Evolutionary conservation across 1,284 basidiomycete genomes (phyloP).

Genomic region (Ustilago shanxiensis): DNA sequence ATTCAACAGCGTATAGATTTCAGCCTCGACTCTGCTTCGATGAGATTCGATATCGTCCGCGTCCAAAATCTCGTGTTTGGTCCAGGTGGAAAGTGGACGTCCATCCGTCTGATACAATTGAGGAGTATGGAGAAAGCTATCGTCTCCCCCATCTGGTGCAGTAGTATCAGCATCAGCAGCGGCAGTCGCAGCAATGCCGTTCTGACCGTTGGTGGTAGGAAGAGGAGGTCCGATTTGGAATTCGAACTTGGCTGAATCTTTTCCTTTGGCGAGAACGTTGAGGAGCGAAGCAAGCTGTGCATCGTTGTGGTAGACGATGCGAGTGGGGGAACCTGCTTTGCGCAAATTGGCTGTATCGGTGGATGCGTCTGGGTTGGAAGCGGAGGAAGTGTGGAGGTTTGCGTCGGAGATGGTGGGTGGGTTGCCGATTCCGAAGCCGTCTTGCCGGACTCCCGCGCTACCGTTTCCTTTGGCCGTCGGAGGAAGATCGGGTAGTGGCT

Average conservation of each 20-base stretch:
- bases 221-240: conserved; percentile 31
- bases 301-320: conserved; percentile 64
- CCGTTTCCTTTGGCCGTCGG: background rate
- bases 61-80: conserved; percentile 14
- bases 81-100: conserved; percentile 14
- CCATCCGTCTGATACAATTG: background rate
- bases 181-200: background rate
- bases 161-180: background rate
- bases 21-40: conserved; percentile 47
- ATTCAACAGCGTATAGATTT: conserved; percentile 55
- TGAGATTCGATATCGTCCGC: conserved; percentile 40
- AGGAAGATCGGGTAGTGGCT: conserved; percentile 3
- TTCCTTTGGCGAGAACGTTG: conserved; percentile 49
- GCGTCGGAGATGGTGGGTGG: background rate
- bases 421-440: conserved; percentile 29
- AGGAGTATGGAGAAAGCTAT: background rate
- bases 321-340: conserved; percentile 46
- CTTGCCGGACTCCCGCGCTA: conserved; percentile 4
- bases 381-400: conserved; percentile 1
- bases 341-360: conserved; percentile 10
- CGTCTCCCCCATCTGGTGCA: background rate
- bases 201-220: too few species aligned
- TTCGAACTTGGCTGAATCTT: conserved; percentile 62
- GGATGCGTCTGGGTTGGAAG: conserved; percentile 7
- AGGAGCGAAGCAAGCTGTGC: conserved; percentile 59